Evolutionary conservation across 306 rosid species (phyloP).

Genomic region (Trifolium pratense): DNA sequence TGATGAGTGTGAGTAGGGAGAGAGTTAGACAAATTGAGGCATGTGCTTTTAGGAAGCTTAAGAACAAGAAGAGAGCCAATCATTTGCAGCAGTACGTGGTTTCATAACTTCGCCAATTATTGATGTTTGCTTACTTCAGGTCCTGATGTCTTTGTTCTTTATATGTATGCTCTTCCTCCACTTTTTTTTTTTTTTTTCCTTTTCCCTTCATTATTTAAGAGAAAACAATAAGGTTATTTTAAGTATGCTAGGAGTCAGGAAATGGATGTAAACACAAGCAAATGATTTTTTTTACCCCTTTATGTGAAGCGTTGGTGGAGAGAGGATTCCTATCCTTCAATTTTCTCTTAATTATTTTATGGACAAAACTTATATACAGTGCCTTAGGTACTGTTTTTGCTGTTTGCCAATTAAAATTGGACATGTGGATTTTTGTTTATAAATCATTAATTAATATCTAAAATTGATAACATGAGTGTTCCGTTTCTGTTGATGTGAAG

Average conservation of each 20-base stretch:
- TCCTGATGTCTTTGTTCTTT: conserved; percentile 34
- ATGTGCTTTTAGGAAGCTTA: conserved; percentile 85
- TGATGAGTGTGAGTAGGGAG: conserved; percentile 94
- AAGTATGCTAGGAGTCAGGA: conserved; percentile 49
- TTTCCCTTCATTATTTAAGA: conserved; percentile 19
- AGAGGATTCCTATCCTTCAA: too few species aligned
- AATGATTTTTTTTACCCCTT: too few species aligned
- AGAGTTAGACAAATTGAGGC: conserved; percentile 92
- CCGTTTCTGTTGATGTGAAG: too few species aligned
- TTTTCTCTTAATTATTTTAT: too few species aligned
- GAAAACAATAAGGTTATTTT: conserved; percentile 39
- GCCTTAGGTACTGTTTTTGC: too few species aligned
- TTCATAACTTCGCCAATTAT: conserved; percentile 53
- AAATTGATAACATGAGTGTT: too few species aligned
- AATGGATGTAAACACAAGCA: conserved; percentile 57
- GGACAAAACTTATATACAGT: too few species aligned
- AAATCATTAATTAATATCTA: too few species aligned
- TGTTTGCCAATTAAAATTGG: too few species aligned
- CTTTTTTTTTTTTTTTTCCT: background rate
- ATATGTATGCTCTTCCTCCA: conserved; percentile 32
- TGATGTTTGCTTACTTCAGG: too few species aligned
- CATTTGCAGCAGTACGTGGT: conserved; percentile 85
- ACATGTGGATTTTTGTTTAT: too few species aligned
- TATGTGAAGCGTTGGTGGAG: too few species aligned
- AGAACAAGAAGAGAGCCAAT: conserved; percentile 85